Evolutionary conservation across 1,284 basidiomycete species (phyloP).

Genomic region (Volvariella surrecta): DNA sequence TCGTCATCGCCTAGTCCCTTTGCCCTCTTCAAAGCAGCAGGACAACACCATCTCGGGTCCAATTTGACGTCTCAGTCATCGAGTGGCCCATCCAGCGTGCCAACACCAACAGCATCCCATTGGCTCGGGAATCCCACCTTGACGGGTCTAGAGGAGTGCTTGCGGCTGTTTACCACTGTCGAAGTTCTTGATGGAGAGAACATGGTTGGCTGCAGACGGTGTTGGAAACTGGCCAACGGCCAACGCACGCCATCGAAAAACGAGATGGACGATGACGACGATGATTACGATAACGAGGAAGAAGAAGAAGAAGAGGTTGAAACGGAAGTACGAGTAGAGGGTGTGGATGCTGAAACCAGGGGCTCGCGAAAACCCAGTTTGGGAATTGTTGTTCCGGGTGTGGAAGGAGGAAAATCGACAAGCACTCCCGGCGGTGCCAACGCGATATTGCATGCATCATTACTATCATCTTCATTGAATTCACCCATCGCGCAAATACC

Average conservation of each 20-base stretch:
- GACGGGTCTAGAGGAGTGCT: slow-evolving; percentile 61
- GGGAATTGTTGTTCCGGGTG: neutral
- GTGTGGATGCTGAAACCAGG: neutral
- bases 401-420: too few species aligned
- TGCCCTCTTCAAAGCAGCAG: slow-evolving; percentile 30
- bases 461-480: neutral
- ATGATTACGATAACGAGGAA: slow-evolving; percentile 20
- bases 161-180: slow-evolving; percentile 83
- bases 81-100: too few species aligned
- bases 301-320: slow-evolving; percentile 24
- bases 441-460: neutral
- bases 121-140: slow-evolving; percentile 45
- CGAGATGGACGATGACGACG: slow-evolving; percentile 15
- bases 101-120: too few species aligned
- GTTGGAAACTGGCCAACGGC: slow-evolving; percentile 84
- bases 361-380: neutral
- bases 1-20: slow-evolving; percentile 26
- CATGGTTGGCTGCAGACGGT: slow-evolving; percentile 85
- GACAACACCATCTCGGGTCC: slow-evolving; percentile 15
- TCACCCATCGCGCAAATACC: neutral
- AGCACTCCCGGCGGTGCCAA: too few species aligned
- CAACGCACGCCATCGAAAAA: slow-evolving; percentile 26
- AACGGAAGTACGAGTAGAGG: neutral
- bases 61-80: neutral
- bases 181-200: slow-evolving; percentile 92